Evolutionary conservation across 306 rosid genomes (phyloP), one percentile per base, ranked within the genome.

Genomic region (Oemleria cerasiformis): DNA sequence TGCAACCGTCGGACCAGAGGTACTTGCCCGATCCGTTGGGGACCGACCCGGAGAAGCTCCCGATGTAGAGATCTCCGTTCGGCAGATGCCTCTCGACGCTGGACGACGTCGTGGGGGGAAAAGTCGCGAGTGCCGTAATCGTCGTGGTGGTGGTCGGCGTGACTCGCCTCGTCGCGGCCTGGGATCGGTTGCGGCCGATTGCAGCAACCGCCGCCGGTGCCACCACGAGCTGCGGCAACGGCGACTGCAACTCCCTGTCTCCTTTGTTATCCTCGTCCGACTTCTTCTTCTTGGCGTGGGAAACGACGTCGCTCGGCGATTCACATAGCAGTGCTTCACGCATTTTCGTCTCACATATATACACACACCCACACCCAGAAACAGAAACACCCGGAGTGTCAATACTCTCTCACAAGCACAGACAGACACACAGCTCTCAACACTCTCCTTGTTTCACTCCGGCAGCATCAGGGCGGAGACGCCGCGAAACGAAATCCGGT

Each of bases 11-110:
- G 0, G 73, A 80, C 99, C 99, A 95, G 39, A 88, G 57, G 49
- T 95, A 95, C 75, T 92, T 95, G 1, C 99, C 97, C 34, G 93
- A 95, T 80, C 99, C 97, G 77, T 86, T 79, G 0, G 97, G 99
- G 36, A 68, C 82, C 68, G 75, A 82, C 0, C 88, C 89, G 13
- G 86, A 84, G 82, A 90, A 95, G 72, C 80, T 84, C 2, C 99
- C 99, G 77, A 85, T 83, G 85, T 89, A 95, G 20, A 85, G 88
- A 88, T 95, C 97, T 13, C 96, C 99, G 88, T 92, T 89, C 0
- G 96, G 87, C 0, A 95, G 79, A 4, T 49, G 77, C 70, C 73
- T 79, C 84, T 91, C 87, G 0, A 72, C 69, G 47, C 66, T 73
- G 20, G 77, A 2, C 10, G 69, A 43, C 16, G 66, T 45, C 16